Evolutionary conservation across 345 rosid genomes (phyloP), one percentile per base, ranked within the genome.

Genomic region (Populus davidiana): DNA sequence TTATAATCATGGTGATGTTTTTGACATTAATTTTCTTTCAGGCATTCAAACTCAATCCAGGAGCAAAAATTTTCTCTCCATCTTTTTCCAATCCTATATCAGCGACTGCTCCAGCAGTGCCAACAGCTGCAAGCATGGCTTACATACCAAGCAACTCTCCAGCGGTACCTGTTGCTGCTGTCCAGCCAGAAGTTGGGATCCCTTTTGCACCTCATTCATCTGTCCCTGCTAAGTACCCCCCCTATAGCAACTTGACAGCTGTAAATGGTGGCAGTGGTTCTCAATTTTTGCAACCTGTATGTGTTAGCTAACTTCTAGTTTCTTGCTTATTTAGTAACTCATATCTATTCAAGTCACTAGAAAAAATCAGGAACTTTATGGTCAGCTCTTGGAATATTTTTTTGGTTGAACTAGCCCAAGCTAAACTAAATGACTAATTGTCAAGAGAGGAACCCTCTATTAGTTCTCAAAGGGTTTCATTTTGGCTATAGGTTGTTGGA

Each of bases 31-130:
- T 44, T 44, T 64, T 71, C 56, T 71, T 71, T 21, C 83, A 94
- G 98, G 98, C 88, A 70, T 94, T 87, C 87, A 94, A 91, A 87
- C 94, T 94, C 77, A 94, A 94, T 77, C 94, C 97, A 20, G 90
- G 80, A 71, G 98, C 98, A 75, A 90, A 90, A 83, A 75, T 78
- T 52, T 94, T 93, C 83, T 90, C 88, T 77, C 98, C 98, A 11
- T 84, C 94, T 77, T 88, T 80, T 81, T 78, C 85, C 31, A 87
- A 83, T 78, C 69, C 89, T 65, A 61, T 74, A 82, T 69, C 94
- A 23, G 85, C 88, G 3, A 80, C 78, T 76, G 66, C 86, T 87
- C 85, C 93, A 44, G 78, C 79, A 63, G 85, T 71, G 62, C 90
- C 89, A 72, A 33, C 85, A 68, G 79, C 75, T 70, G 81, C 87